Percentiles rank a stretch among this genome's conserved stretches.
Conservation (phyloP, 139 green algal genomes). For the Chlorella sp. region DNA sequence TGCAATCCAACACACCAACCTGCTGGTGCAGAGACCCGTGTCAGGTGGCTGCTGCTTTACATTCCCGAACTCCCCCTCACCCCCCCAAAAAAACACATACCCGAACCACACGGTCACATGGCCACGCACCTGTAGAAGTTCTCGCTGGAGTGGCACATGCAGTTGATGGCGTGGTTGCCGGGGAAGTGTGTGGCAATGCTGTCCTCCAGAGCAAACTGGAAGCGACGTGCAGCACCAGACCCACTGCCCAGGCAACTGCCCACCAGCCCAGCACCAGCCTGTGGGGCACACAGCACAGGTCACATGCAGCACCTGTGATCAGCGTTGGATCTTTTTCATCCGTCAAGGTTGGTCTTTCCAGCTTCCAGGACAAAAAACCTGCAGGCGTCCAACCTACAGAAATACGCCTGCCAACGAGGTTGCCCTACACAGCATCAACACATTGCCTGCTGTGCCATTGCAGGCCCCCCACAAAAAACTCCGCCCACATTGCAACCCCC, state of each 20-base stretch:
- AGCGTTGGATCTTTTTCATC: not conserved
- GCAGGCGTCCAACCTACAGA: no score
- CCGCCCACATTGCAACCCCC: no score
- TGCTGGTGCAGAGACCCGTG: no score
- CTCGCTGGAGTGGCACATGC: constrained; percentile 98
- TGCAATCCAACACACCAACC: no score
- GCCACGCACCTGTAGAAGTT: constrained; percentile 74
- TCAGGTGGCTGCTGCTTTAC: no score
- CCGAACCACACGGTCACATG: not conserved
- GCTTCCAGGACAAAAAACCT: no score
- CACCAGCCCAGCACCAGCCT: constrained; percentile 49
- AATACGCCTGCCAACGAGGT: no score
- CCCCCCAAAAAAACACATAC: not conserved
- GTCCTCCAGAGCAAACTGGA: constrained; percentile 73
- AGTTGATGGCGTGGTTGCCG: constrained; percentile 92
- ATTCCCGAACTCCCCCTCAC: not conserved
- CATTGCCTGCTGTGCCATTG: constrained; percentile 10
- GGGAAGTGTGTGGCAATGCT: constrained; percentile 75
- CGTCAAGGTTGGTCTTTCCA: not conserved
- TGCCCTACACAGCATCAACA: no score
- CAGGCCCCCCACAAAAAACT: not conserved
- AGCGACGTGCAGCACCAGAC: constrained; percentile 11
- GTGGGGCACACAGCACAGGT: constrained; percentile 5
- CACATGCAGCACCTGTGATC: not conserved
- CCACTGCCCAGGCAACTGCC: constrained; percentile 20